phyloP scores from a whole-genome alignment of 2,329 filamentous ascomycete species.

The Penicillium glabrum region DNA sequence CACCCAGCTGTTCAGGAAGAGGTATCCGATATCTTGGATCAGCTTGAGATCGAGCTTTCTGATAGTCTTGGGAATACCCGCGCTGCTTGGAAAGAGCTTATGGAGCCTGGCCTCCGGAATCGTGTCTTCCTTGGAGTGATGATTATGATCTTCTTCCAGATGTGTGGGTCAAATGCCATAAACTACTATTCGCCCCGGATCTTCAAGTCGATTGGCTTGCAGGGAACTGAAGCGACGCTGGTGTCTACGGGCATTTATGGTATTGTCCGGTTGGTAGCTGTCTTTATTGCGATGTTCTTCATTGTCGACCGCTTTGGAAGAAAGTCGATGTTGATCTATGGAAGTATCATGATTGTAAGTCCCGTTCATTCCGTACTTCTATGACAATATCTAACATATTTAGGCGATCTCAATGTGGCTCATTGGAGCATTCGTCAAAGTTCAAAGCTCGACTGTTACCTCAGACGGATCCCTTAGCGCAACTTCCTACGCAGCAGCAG shows the following conservation, averaged over 20 bases:
- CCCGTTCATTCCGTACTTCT: too few relatives aligned
- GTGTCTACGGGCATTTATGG: slow-evolving; percentile 55
- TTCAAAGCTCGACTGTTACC: slow-evolving; percentile 51
- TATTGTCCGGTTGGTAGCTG: slow-evolving; percentile 61
- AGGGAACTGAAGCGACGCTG: slow-evolving; percentile 63
- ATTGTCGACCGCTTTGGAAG: slow-evolving; percentile 21
- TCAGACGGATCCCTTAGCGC: slow-evolving; percentile 53
- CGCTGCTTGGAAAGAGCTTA: slow-evolving; percentile 57
- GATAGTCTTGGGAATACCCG: not conserved
- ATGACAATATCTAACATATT: too few relatives aligned
- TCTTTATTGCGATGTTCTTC: slow-evolving; percentile 55
- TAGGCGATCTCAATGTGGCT: slow-evolving; percentile 70
- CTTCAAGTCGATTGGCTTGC: slow-evolving; percentile 52
- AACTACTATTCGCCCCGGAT: slow-evolving; percentile 63
- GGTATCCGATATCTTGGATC: slow-evolving; percentile 57
- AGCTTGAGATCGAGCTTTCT: slow-evolving; percentile 54
- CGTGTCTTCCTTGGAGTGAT: slow-evolving; percentile 52
- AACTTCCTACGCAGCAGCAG: slow-evolving; percentile 66
- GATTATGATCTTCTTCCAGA: slow-evolving; percentile 53
- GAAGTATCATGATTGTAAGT: slow-evolving; percentile 63
- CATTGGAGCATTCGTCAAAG: slow-evolving; percentile 56
- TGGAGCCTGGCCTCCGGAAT: slow-evolving; percentile 46
- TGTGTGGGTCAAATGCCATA: slow-evolving; percentile 55
- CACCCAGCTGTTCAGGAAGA: slow-evolving; percentile 56
- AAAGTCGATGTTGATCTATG: slow-evolving; percentile 62